Evolutionary conservation across 306 rosid species (phyloP).

Genomic region (Acacia acuminata): DNA sequence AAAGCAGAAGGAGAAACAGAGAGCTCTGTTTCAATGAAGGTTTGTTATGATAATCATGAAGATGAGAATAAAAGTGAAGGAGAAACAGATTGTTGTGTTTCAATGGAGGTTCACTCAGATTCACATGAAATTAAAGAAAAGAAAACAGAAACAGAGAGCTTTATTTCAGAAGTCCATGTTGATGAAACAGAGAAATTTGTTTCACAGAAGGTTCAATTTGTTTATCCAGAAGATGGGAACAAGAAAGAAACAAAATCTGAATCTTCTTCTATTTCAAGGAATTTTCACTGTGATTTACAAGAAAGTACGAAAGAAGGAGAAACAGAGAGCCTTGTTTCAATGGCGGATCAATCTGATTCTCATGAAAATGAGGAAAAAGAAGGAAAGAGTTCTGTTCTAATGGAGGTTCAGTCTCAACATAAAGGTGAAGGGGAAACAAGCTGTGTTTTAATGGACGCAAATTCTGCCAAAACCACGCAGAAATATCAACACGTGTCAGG

Average conservation of each 20-base stretch:
- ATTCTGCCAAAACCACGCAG: conserved; percentile 35
- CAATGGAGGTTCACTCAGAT: not conserved
- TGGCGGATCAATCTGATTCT: not conserved
- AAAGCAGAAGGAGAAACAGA: conserved; percentile 9
- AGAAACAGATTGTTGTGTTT: conserved; percentile 31
- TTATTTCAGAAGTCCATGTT: not conserved
- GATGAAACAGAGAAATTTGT: conserved; percentile 10
- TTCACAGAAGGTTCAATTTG: conserved; percentile 1
- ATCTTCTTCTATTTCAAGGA: conserved; percentile 24
- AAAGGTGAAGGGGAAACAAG: not conserved
- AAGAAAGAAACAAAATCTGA: conserved; percentile 4
- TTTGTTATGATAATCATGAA: not conserved
- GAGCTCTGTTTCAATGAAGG: conserved; percentile 1
- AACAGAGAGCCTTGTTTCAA: conserved; percentile 6
- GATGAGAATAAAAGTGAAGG: not conserved
- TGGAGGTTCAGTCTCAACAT: not conserved
- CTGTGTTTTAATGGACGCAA: conserved; percentile 20
- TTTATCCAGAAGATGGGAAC: not conserved
- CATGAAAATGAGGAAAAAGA: not conserved
- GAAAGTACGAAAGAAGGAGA: conserved; percentile 12
- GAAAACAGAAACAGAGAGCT: conserved; percentile 11
- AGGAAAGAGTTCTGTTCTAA: not conserved
- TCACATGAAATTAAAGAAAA: not conserved
- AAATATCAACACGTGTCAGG: conserved; percentile 41
- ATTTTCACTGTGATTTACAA: not conserved